phyloP scores from a whole-genome alignment of 1,284 basidiomycete species.

The Xerocomus nothofagi region DNA sequence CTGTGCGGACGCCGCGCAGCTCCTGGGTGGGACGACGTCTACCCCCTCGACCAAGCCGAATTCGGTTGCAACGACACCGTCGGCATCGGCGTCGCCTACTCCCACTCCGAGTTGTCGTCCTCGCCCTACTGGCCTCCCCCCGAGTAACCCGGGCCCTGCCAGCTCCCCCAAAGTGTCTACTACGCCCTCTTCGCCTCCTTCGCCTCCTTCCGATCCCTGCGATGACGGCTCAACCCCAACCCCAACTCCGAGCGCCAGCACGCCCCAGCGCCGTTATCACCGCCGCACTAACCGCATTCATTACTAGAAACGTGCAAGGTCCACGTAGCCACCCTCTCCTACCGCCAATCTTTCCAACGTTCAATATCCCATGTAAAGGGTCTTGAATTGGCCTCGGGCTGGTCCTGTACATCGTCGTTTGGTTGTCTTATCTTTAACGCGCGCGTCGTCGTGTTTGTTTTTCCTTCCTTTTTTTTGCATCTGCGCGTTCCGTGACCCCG shows the following conservation, averaged over 20 bases:
- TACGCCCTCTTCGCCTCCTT: no score
- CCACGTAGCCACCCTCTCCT: background rate
- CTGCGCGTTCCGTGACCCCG: no score
- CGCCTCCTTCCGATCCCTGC: background rate
- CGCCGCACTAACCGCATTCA: constrained; percentile 8
- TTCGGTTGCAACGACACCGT: background rate
- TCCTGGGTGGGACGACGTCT: no score
- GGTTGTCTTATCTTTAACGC: no score
- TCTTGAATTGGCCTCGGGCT: no score
- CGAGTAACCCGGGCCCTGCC: background rate
- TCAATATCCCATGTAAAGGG: no score
- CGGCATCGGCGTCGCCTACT: background rate
- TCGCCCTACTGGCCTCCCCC: background rate
- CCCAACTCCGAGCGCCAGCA: no score
- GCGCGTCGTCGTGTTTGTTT: no score
- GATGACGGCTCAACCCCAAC: no score
- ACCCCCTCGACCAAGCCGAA: background rate
- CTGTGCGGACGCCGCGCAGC: constrained; percentile 11
- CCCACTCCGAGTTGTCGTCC: background rate
- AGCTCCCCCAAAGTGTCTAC: background rate
- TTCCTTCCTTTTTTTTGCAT: no score
- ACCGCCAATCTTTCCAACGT: background rate
- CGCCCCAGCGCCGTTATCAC: constrained; percentile 3
- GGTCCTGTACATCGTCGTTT: no score
- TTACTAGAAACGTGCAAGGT: background rate